A percentile compares a stretch with the other conserved stretches of the same genome.
phyloP scores from a whole-genome alignment of 140 eudicot species.

The Ambrosia hybrid region DNA sequence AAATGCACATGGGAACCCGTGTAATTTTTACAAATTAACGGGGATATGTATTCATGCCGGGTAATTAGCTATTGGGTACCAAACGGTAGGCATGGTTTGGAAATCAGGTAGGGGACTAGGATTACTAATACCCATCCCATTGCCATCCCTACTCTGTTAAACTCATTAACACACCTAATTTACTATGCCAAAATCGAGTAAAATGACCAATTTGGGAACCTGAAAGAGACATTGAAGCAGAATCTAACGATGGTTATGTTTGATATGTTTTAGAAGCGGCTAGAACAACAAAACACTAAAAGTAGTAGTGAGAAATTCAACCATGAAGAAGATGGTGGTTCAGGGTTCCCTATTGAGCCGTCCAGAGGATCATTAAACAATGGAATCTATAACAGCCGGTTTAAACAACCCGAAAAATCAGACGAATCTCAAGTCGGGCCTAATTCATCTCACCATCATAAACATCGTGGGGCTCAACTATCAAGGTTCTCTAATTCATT shows the following conservation, averaged over 20 bases:
- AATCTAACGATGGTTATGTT: conserved; percentile 14
- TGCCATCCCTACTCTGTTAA: too few relatives aligned
- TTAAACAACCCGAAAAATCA: conserved; percentile 37
- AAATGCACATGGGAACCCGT: too few relatives aligned
- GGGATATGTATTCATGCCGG: too few relatives aligned
- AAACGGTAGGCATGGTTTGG: too few relatives aligned
- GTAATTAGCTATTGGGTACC: too few relatives aligned
- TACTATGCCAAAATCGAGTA: background rate
- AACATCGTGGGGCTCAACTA: conserved; percentile 51
- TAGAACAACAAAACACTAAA: conserved; percentile 58
- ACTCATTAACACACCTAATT: background rate
- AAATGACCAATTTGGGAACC: conserved; percentile 2
- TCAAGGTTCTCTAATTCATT: conserved; percentile 75
- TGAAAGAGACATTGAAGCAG: background rate
- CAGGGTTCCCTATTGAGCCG: conserved; percentile 63
- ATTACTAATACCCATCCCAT: too few relatives aligned
- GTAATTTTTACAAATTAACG: too few relatives aligned
- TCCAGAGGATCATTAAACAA: conserved; percentile 43
- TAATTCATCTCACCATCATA: conserved; percentile 51
- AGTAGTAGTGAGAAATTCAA: conserved; percentile 69
- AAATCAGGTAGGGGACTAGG: too few relatives aligned
- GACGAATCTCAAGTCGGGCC: conserved; percentile 33
- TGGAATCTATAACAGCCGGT: conserved; percentile 33
- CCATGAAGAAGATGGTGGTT: conserved; percentile 58
- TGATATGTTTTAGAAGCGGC: conserved; percentile 55